Evolutionary conservation across 192 early-diverging fungal species (phyloP), one percentile per base, ranked within the genome.

Genomic region (Phlyctochytrium planicorne): DNA sequence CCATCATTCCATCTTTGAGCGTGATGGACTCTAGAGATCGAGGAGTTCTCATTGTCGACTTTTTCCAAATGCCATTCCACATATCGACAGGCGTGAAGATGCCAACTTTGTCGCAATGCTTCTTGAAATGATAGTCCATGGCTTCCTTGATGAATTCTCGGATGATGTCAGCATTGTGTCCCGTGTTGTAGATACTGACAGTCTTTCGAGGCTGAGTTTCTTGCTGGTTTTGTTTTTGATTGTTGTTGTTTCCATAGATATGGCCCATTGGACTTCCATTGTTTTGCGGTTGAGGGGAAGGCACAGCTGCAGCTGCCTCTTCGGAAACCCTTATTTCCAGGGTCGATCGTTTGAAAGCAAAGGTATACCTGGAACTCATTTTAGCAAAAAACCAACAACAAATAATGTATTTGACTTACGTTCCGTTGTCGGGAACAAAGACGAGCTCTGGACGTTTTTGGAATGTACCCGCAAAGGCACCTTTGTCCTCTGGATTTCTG

Each of bases 1-100:
- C 47, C 24, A 65, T 33, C 2, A 71, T 6, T 2, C 16, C 27
- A 16, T 64, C 27, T 16, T 50, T 31, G 27, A 69, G 47, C 40
- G 62, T 62, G 36, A 69, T 61, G 29, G 68, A 52, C 23, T n/a
- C 12, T 2, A 69, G n/a, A 0, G 34, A 32, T 31, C 68, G 68
- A 14, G 35, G 4, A 2, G 36, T 10, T 50, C 47, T 4, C n/a
- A 14, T 10, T 12, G 60, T 3, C 23, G 62, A 47, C 12, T 50
- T 33, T 2, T 24, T 4, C 60, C 59, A 69, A 2, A 3, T 34
- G 34, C 6, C 40, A 2, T 17, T 23, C n/a, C 33, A 6, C 3
- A 20, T 25, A 6, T 30, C 6, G 27, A 29, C 3, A 12, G 36
- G 14, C 12, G 47, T 32, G 29, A 32, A 69, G 12, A 69, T 35